A percentile compares a stretch with the other conserved stretches of the same genome.
phyloP scores from a whole-genome alignment of 106 monocot species.

The Apostasia ramifera region DNA sequence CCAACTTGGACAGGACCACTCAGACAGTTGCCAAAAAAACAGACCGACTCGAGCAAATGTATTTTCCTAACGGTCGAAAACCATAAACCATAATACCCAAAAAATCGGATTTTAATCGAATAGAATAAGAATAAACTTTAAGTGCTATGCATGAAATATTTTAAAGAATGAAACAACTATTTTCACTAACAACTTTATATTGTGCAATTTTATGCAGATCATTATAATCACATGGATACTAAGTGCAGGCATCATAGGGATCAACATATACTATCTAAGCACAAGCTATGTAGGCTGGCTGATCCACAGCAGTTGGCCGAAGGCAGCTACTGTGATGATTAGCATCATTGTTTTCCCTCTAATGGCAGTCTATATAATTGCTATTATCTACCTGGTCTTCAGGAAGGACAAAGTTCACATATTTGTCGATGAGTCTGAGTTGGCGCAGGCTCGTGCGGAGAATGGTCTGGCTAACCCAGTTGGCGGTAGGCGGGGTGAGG shows the following conservation, averaged over 20 bases:
- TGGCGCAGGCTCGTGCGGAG: conserved; percentile 28
- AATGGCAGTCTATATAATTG: conserved; percentile 50
- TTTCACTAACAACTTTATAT: no score
- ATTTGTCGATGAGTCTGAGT: conserved; percentile 14
- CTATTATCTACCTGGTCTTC: conserved; percentile 48
- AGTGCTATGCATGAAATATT: no score
- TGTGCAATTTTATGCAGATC: conserved; percentile 27
- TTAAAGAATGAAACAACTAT: no score
- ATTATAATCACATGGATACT: conserved; percentile 64
- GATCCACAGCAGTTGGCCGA: conserved; percentile 50
- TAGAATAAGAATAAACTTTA: no score
- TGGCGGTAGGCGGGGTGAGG: not conserved
- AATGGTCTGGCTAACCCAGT: conserved; percentile 11
- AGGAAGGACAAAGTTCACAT: conserved; percentile 50
- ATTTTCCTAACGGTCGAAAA: no score
- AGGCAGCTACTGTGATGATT: conserved; percentile 37
- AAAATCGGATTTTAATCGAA: no score
- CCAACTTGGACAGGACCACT: no score
- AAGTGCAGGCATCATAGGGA: conserved; percentile 46
- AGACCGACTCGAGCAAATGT: no score
- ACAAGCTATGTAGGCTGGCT: conserved; percentile 61
- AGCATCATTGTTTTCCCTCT: conserved; percentile 72
- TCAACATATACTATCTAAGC: conserved; percentile 76
- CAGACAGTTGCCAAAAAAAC: no score
- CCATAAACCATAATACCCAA: no score